phyloP scores from a whole-genome alignment of 1,139 yeast species.

The Lodderomyces parapsilosis region DNA sequence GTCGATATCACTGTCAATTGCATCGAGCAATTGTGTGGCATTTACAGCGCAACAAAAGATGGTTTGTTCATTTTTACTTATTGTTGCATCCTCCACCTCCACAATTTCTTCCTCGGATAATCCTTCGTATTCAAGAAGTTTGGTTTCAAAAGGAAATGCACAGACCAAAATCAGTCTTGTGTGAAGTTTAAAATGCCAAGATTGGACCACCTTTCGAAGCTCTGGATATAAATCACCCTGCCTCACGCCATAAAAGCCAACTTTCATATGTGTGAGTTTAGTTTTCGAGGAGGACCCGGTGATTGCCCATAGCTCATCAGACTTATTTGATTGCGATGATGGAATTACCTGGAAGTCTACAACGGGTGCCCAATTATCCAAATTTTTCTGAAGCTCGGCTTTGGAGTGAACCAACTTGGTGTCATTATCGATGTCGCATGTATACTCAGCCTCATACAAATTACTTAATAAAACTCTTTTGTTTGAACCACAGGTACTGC shows the following conservation, averaged over 20 bases:
- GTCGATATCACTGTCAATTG: constrained; percentile 1
- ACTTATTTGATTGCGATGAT: constrained; percentile 20
- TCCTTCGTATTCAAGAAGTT: constrained; percentile 30
- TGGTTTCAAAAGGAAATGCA: constrained; percentile 38
- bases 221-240: constrained; percentile 27
- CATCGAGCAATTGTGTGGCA: neutral
- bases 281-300: constrained; percentile 43
- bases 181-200: constrained; percentile 19
- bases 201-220: constrained; percentile 25
- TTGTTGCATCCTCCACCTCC: constrained; percentile 25
- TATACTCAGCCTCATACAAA: constrained; percentile 14
- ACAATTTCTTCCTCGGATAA: constrained; percentile 18
- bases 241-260: constrained; percentile 36
- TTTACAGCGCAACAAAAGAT: constrained; percentile 14
- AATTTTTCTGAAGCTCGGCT: constrained; percentile 21
- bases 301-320: constrained; percentile 50
- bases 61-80: constrained; percentile 15
- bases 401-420: constrained; percentile 14
- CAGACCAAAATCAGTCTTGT: constrained; percentile 29
- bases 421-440: constrained; percentile 14
- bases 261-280: constrained; percentile 36
- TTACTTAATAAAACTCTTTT: constrained; percentile 24
- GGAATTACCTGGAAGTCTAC: constrained; percentile 41
- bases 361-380: constrained; percentile 52
- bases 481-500: constrained; percentile 36